Evolutionary conservation across 331 rosid genomes (phyloP), one percentile per base, ranked within the genome.

Genomic region (Phaseolus coccineus): DNA sequence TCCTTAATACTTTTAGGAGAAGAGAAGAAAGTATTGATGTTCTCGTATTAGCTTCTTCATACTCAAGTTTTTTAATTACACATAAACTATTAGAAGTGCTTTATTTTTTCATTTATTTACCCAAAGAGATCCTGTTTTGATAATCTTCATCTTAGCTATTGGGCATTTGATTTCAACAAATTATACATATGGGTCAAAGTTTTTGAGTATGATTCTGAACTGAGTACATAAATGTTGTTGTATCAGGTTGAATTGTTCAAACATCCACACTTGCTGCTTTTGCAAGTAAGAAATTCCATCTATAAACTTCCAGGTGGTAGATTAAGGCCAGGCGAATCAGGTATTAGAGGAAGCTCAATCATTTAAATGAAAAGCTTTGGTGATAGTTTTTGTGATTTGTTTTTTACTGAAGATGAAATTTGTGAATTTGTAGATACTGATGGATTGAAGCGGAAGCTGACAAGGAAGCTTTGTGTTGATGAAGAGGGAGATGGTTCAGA

Each of bases 261-360:
- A 69, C 96, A 95, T 80, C 99, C 98, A 3, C 99, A 95, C 82
- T 63, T 92, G 85, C 74, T 95, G 83, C 22, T 95, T 52, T 85
- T 91, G 82, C 99, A 93, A 95, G 81, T 91, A 68, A 87, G 88
- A 52, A 95, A 95, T 66, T 90, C 96, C 79, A 69, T 84, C 61
- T 88, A 86, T 77, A 90, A 87, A 90, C 97, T 95, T 69, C 99
- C 99, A 0, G 97, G 99, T 33, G 99, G 99, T 50, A 97, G 92
- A 57, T 87, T 95, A 70, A 92, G 96, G 55, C 94, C 94, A 14
- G 91, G 88, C 39, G 99, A 95, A 92, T 88, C 93, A 81, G 97
- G 99, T 95, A 82, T 15, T 52, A 22, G 42, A 61, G 78, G 68
- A 69, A 52, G 57, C 66, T 30, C 8, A 28, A 77, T 61, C 48